A percentile compares a stretch with the other conserved stretches of the same genome.
Evolutionary conservation across 345 rosid genomes (phyloP).

Genomic region (Salix exigua): DNA sequence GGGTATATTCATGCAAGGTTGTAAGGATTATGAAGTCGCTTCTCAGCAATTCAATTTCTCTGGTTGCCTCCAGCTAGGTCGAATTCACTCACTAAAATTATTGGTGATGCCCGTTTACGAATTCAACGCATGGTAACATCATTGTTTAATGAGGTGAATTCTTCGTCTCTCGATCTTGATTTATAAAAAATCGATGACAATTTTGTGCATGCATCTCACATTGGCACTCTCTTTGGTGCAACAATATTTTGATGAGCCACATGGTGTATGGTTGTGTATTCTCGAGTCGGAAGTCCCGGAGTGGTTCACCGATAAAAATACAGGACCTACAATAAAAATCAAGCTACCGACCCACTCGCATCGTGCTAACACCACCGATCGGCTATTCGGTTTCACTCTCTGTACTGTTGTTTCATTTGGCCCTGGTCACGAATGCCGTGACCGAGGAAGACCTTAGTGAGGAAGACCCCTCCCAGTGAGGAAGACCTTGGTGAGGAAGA

Average conservation of each 20-base stretch:
- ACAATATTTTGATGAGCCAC: neutral
- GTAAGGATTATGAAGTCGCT: neutral
- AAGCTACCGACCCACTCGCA: neutral
- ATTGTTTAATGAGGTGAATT: neutral
- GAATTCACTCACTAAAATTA: neutral
- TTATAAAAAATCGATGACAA: neutral
- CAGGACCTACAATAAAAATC: neutral
- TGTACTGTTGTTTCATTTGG: neutral
- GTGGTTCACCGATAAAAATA: neutral
- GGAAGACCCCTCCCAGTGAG: too few relatives aligned
- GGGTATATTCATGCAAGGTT: neutral
- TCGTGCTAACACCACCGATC: too few relatives aligned
- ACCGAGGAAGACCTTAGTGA: too few relatives aligned
- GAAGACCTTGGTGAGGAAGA: too few relatives aligned
- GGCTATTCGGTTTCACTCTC: neutral
- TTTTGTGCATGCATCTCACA: neutral
- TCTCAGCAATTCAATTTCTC: neutral
- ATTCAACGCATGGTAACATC: neutral
- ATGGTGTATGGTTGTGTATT: neutral
- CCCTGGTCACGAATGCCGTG: rapidly evolving
- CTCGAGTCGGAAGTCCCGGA: neutral
- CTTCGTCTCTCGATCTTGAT: neutral
- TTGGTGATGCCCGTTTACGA: neutral
- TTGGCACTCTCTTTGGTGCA: neutral
- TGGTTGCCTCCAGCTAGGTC: neutral